Evolutionary conservation across 2,329 filamentous ascomycete species (phyloP).

Genomic region (Penicillium sp.): DNA sequence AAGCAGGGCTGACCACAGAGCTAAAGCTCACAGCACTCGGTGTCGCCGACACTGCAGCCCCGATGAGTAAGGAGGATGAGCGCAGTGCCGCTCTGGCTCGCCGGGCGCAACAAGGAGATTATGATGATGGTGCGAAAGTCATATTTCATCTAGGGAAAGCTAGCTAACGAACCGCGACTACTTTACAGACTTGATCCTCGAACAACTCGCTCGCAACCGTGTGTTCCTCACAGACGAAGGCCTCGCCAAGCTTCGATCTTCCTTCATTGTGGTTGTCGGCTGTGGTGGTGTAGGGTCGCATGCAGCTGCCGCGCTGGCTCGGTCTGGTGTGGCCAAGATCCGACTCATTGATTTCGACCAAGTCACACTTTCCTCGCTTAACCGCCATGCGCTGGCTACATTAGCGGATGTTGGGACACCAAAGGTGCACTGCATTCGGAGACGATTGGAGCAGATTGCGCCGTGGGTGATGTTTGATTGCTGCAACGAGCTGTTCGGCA

Average conservation of each 20-base stretch:
- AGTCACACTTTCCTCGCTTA: constrained; percentile 88
- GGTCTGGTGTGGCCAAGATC: constrained; percentile 82
- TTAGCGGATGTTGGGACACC: constrained; percentile 87
- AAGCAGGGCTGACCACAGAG: constrained; percentile 25
- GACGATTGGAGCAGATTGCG: constrained; percentile 75
- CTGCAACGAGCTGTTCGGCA: constrained; percentile 75
- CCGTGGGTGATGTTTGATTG: constrained; percentile 92
- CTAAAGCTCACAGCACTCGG: constrained; percentile 51
- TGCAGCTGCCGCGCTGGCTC: constrained; percentile 75
- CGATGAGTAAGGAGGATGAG: constrained; percentile 52
- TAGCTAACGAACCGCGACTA: constrained; percentile 1
- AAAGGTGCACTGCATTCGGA: constrained; percentile 81
- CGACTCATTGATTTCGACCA: constrained; percentile 96
- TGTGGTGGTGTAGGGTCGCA: constrained; percentile 95
- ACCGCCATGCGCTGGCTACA: constrained; percentile 92
- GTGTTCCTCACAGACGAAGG: constrained; percentile 85
- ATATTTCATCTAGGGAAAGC: background rate
- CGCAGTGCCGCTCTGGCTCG: constrained; percentile 55
- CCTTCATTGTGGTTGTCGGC: constrained; percentile 86
- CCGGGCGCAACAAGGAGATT: constrained; percentile 59
- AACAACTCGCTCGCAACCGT: constrained; percentile 88
- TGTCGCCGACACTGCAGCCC: constrained; percentile 29
- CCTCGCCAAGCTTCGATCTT: constrained; percentile 68
- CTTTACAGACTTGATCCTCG: constrained; percentile 72
- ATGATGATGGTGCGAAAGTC: constrained; percentile 52